These are phyloP conservation scores for Letharia columbiana DNA, from an alignment of 495 filamentous ascomycete species.

Conservation along the genomic window DNA sequence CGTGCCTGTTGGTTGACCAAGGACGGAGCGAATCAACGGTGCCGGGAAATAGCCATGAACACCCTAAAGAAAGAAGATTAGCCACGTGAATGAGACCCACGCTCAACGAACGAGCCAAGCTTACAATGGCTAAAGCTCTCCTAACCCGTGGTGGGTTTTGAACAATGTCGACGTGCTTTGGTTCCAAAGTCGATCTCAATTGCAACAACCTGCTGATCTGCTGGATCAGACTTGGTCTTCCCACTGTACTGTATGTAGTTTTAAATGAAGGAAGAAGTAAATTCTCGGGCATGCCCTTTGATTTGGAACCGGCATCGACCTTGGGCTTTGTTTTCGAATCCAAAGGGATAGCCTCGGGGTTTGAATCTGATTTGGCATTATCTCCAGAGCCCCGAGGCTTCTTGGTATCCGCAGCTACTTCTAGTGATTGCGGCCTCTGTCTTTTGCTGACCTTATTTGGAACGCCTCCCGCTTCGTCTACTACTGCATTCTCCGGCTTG, in stretches of 20 bases:
- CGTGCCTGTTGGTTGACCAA: constrained; percentile 92
- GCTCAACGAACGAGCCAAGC: background rate
- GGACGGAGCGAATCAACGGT: constrained; percentile 68
- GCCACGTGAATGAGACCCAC: background rate
- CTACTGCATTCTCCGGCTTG: constrained; percentile 51
- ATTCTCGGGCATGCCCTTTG: constrained; percentile 35
- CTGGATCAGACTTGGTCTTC: constrained; percentile 62
- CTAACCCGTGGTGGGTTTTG: constrained; percentile 62
- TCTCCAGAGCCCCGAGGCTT: constrained; percentile 15
- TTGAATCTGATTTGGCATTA: constrained; percentile 15
- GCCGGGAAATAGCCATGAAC: constrained; percentile 93
- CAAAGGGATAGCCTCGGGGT: constrained; percentile 20
- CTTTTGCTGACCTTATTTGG: constrained; percentile 29
- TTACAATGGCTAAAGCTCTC: constrained; percentile 69
- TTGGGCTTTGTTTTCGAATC: background rate
- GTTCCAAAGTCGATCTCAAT: constrained; percentile 48
- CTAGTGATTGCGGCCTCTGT: constrained; percentile 20
- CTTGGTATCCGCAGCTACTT: constrained; percentile 10
- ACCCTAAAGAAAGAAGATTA: constrained; percentile 34
- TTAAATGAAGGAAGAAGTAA: constrained; percentile 60
- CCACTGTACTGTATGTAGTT: constrained; percentile 57
- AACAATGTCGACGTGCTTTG: constrained; percentile 64
- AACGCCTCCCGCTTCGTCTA: constrained; percentile 38
- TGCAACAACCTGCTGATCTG: constrained; percentile 60
- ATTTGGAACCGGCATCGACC: constrained; percentile 9